Percentiles rank a stretch among this genome's conserved stretches.
Evolutionary conservation across 2,329 filamentous ascomycete genomes (phyloP).

Genomic region (Pseudocercospora crystallina): DNA sequence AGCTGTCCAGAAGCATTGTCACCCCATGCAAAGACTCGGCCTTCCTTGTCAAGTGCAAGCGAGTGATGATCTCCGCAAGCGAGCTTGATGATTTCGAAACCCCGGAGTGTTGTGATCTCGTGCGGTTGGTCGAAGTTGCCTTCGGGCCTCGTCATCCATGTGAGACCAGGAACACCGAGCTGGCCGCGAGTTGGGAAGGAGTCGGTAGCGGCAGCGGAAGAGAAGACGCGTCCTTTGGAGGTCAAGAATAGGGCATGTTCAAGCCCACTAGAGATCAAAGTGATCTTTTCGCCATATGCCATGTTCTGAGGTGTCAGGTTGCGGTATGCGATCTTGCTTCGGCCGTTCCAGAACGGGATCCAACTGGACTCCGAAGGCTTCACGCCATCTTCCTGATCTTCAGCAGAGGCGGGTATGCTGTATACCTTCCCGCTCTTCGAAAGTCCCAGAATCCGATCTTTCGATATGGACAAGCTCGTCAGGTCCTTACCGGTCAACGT

Average conservation of each 20-base stretch:
- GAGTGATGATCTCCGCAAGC: slow-evolving; percentile 88
- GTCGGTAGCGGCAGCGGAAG: slow-evolving; percentile 76
- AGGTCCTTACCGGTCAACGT: slow-evolving; percentile 83
- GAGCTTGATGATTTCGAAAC: slow-evolving; percentile 70
- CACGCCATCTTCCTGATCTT: slow-evolving; percentile 65
- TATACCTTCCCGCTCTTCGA: slow-evolving; percentile 75
- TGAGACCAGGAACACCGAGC: slow-evolving; percentile 79
- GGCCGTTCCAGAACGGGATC: slow-evolving; percentile 70
- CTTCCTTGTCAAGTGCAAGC: slow-evolving; percentile 71
- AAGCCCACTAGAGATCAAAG: slow-evolving; percentile 71
- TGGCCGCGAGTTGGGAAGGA: slow-evolving; percentile 81
- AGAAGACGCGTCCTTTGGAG: slow-evolving; percentile 80
- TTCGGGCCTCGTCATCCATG: slow-evolving; percentile 72
- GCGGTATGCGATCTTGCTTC: slow-evolving; percentile 67
- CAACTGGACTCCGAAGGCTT: slow-evolving; percentile 68
- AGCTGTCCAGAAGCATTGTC: slow-evolving; percentile 92
- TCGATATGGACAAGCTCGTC: slow-evolving; percentile 71
- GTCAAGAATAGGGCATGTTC: slow-evolving; percentile 88
- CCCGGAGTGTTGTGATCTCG: slow-evolving; percentile 70
- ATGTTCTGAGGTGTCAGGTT: slow-evolving; percentile 65
- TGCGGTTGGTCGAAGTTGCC: slow-evolving; percentile 81
- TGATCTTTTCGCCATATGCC: slow-evolving; percentile 69
- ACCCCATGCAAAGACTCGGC: slow-evolving; percentile 81
- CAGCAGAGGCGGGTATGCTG: slow-evolving; percentile 73
- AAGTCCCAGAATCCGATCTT: slow-evolving; percentile 79